Evolutionary conservation across 345 rosid species (phyloP).

Genomic region (Gossypioides kirkii): DNA sequence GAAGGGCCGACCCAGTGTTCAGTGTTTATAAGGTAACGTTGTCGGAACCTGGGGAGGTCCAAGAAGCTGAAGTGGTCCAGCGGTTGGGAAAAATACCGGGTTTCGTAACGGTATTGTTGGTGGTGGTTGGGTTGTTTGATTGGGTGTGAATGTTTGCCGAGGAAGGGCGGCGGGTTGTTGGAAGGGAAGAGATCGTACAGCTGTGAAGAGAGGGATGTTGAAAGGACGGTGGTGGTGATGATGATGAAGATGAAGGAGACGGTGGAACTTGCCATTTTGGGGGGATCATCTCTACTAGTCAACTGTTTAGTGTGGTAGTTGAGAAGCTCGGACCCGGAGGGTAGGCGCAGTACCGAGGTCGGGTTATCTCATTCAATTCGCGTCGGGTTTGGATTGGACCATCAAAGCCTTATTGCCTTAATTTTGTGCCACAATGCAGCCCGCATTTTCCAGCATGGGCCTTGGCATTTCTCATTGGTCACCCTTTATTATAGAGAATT

Average conservation of each 20-base stretch:
- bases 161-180: slow-evolving; percentile 26
- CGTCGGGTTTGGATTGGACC: too few relatives aligned
- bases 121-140: slow-evolving; percentile 2
- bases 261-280: slow-evolving; percentile 32
- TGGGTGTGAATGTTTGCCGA: slow-evolving; percentile 22
- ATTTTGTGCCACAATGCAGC: too few relatives aligned
- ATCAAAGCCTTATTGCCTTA: too few relatives aligned
- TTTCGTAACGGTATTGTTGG: slow-evolving; percentile 33
- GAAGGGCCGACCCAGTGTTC: slow-evolving; percentile 47
- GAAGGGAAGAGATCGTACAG: slow-evolving; percentile 1
- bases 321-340: background rate
- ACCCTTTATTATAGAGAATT: too few relatives aligned
- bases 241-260: slow-evolving; percentile 1
- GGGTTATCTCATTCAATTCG: background rate
- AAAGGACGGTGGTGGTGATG: slow-evolving; percentile 15
- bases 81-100: slow-evolving; percentile 38
- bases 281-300: background rate
- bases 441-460: too few relatives aligned
- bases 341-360: background rate
- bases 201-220: slow-evolving; percentile 15
- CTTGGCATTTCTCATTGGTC: too few relatives aligned
- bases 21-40: slow-evolving; percentile 46
- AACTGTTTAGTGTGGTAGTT: background rate
- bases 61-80: slow-evolving; percentile 63
- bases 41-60: slow-evolving; percentile 34